Percentiles rank a stretch among this genome's conserved stretches.
phyloP scores from a whole-genome alignment of 1,284 basidiomycete species.

The Polyporus tsugae region DNA sequence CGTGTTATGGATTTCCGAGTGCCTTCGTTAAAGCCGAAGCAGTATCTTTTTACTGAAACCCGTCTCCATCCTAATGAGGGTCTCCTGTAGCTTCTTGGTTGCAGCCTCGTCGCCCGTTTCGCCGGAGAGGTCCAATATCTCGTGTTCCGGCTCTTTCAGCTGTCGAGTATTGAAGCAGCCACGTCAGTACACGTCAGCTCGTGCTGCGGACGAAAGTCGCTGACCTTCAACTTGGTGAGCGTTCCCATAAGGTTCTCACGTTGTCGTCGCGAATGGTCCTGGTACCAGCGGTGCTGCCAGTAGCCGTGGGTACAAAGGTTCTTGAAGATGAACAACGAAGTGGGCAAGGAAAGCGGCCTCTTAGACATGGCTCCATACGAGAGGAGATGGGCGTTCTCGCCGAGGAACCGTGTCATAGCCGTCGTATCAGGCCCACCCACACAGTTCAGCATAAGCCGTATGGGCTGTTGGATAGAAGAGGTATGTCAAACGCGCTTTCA shows the following conservation, averaged over 20 bases:
- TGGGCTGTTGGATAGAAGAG: constrained; percentile 46
- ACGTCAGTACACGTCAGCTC: constrained; percentile 17
- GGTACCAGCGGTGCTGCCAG: constrained; percentile 82
- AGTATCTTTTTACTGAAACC: constrained; percentile 81
- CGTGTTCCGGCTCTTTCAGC: constrained; percentile 73
- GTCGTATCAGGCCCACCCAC: constrained; percentile 78
- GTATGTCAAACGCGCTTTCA: neutral
- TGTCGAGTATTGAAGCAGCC: constrained; percentile 38
- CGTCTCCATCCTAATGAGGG: constrained; percentile 55
- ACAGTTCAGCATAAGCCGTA: constrained; percentile 81
- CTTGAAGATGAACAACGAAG: constrained; percentile 84
- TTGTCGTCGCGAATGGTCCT: constrained; percentile 50
- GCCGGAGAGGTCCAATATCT: constrained; percentile 63
- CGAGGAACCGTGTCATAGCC: constrained; percentile 72
- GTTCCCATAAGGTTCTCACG: constrained; percentile 56
- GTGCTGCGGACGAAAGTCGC: constrained; percentile 23
- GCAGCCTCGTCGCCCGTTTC: constrained; percentile 62
- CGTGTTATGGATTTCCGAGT: neutral
- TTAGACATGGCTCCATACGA: constrained; percentile 93
- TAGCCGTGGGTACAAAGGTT: constrained; percentile 77
- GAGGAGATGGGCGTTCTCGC: constrained; percentile 73
- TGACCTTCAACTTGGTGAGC: constrained; percentile 64
- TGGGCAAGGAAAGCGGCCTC: constrained; percentile 79
- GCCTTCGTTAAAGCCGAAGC: constrained; percentile 56
- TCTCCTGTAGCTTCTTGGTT: constrained; percentile 53